These are phyloP conservation scores for Aspergillus mulundensis DNA, from an alignment of 495 filamentous ascomycete genomes.

Conservation along the genomic window DNA sequence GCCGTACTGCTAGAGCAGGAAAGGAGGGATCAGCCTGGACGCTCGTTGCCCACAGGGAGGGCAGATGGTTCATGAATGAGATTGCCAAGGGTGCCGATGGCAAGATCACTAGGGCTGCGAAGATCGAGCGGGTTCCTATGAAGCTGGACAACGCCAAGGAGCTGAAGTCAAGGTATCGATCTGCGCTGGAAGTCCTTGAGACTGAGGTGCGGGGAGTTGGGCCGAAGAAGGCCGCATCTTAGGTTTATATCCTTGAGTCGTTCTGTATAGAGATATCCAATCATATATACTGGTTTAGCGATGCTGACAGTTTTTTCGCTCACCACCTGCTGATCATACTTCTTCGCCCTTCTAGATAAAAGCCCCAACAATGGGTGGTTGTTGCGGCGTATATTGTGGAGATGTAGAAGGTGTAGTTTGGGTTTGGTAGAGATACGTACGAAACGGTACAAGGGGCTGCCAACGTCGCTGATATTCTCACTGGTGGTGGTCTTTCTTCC, in stretches of 20 bases:
- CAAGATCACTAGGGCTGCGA: slow-evolving; percentile 39
- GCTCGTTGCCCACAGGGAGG: slow-evolving; percentile 71
- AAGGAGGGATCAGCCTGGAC: slow-evolving; percentile 77
- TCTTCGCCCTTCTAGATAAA: no score
- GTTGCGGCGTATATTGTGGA: no score
- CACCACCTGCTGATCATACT: background rate
- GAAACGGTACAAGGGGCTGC: no score
- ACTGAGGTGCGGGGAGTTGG: slow-evolving; percentile 32
- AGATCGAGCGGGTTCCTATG: slow-evolving; percentile 44
- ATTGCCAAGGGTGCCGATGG: slow-evolving; percentile 50
- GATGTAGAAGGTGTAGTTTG: no score
- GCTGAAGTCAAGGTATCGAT: slow-evolving; percentile 54
- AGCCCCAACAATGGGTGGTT: no score
- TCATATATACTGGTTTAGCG: background rate
- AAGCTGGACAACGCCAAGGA: slow-evolving; percentile 40
- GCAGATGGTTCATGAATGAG: slow-evolving; percentile 79
- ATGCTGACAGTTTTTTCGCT: background rate
- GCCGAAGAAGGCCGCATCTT: slow-evolving; percentile 1
- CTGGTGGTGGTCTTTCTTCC: no score
- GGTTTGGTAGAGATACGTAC: no score
- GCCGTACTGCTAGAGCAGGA: slow-evolving; percentile 83
- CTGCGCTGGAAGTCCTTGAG: slow-evolving; percentile 50
- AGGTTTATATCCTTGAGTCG: background rate
- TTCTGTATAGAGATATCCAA: background rate
- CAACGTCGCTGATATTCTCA: no score